Evolutionary conservation across 2,329 filamentous ascomycete species (phyloP).

Genomic region (Ophiostoma ulmi): DNA sequence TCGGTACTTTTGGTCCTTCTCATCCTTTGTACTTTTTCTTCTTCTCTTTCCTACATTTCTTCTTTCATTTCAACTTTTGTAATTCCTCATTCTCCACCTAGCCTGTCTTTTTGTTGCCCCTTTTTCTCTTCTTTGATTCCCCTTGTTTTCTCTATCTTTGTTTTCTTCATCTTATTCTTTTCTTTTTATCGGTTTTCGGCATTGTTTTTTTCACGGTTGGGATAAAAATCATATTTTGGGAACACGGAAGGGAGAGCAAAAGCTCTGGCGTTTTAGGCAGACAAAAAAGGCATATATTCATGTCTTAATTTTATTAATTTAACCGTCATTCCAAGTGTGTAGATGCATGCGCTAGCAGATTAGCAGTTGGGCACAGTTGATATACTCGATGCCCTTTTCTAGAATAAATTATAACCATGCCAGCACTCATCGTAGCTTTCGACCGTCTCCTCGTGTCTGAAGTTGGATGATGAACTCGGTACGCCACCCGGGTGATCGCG

Average conservation of each 20-base stretch:
- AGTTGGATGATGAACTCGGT: not conserved
- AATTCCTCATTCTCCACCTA: no score
- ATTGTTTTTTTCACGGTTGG: not conserved
- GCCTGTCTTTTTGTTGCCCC: no score
- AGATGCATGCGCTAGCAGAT: not conserved
- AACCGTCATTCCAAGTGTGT: not conserved
- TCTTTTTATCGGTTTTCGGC: not conserved
- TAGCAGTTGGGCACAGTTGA: no score
- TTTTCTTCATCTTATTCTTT: not conserved
- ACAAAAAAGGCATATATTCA: not conserved
- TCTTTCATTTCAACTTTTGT: not conserved
- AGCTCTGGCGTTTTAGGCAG: constrained; percentile 3
- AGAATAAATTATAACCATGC: no score
- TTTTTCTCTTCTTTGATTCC: not conserved
- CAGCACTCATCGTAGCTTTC: no score
- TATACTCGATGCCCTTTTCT: no score
- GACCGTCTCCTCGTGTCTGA: no score
- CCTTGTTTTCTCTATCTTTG: not conserved
- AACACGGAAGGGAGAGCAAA: constrained; percentile 7
- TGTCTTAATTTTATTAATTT: not conserved
- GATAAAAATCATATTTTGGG: not conserved
- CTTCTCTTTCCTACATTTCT: not conserved
- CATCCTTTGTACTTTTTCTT: not conserved
- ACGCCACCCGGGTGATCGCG: not conserved
- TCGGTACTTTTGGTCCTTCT: not conserved